phyloP scores from a whole-genome alignment of 257 asterid genomes.

The Scutellaria baicalensis region DNA sequence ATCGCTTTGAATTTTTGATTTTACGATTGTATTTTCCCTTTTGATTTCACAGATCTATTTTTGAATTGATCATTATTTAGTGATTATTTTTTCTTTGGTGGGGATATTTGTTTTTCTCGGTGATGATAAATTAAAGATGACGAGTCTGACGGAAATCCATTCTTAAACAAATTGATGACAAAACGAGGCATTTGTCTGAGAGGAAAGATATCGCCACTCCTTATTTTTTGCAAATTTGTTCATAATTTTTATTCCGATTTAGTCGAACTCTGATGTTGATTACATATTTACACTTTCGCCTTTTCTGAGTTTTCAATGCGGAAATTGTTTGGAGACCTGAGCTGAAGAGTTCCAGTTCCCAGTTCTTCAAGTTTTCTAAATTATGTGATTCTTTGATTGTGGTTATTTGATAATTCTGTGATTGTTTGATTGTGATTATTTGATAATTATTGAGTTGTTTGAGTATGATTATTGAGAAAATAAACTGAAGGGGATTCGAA shows the following conservation, averaged over 20 bases:
- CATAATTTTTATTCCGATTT: neutral
- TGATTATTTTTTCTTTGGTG: neutral
- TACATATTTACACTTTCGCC: conserved; percentile 7
- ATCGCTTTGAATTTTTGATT: neutral
- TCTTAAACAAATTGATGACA: conserved; percentile 40
- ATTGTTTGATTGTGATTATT: too few relatives aligned
- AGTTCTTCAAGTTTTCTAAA: too few relatives aligned
- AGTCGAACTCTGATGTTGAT: conserved; percentile 19
- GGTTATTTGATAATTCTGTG: too few relatives aligned
- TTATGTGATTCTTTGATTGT: too few relatives aligned
- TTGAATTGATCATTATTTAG: neutral
- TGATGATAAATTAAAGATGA: conserved; percentile 46
- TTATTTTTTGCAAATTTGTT: neutral
- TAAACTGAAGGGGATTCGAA: too few relatives aligned
- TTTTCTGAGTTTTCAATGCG: conserved; percentile 14
- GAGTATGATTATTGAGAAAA: too few relatives aligned
- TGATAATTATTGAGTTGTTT: too few relatives aligned
- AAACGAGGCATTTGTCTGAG: conserved; percentile 67
- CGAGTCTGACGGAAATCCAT: conserved; percentile 63
- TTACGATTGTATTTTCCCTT: neutral
- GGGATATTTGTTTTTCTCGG: conserved; percentile 8
- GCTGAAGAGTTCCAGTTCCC: conserved; percentile 13
- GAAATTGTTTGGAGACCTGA: conserved; percentile 24
- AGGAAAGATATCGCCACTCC: conserved; percentile 9
- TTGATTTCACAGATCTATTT: neutral